phyloP scores from a whole-genome alignment of 768 basidiomycete genomes.

The Russula ochroleuca region DNA sequence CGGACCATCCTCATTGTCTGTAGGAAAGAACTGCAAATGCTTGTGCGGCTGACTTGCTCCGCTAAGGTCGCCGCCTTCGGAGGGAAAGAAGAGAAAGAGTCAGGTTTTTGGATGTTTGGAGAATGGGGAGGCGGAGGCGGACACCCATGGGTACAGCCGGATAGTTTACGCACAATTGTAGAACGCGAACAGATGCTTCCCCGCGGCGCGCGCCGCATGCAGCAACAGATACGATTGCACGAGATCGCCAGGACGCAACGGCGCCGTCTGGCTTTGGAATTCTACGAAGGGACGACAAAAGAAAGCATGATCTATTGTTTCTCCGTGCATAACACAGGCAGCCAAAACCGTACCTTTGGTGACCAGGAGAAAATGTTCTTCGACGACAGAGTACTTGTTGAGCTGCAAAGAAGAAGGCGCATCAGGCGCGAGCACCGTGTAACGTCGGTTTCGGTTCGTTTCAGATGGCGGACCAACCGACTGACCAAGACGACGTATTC shows the following conservation, averaged over 20 bases:
- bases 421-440: not conserved
- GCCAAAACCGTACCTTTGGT: constrained; percentile 59
- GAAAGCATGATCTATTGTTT: not conserved
- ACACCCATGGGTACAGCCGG: too few species aligned
- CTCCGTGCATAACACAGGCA: not conserved
- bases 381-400: constrained; percentile 83
- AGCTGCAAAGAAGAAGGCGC: constrained; percentile 44
- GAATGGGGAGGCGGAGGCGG: too few species aligned
- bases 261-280: constrained; percentile 72
- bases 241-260: constrained; percentile 74
- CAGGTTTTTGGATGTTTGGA: not conserved
- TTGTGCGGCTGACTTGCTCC: constrained; percentile 91
- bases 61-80: constrained; percentile 63
- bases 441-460: not conserved
- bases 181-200: constrained; percentile 69
- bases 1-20: constrained; percentile 55
- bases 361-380: constrained; percentile 81
- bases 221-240: constrained; percentile 73
- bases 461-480: not conserved
- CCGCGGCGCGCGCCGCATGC: constrained; percentile 56
- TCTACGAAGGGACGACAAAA: constrained; percentile 35
- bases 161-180: constrained; percentile 73
- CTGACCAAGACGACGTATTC: constrained; percentile 70
- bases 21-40: constrained; percentile 82
- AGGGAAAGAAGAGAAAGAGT: not conserved